phyloP scores from a whole-genome alignment of 192 early-diverging fungal genomes.

The Mortierella alpina region DNA sequence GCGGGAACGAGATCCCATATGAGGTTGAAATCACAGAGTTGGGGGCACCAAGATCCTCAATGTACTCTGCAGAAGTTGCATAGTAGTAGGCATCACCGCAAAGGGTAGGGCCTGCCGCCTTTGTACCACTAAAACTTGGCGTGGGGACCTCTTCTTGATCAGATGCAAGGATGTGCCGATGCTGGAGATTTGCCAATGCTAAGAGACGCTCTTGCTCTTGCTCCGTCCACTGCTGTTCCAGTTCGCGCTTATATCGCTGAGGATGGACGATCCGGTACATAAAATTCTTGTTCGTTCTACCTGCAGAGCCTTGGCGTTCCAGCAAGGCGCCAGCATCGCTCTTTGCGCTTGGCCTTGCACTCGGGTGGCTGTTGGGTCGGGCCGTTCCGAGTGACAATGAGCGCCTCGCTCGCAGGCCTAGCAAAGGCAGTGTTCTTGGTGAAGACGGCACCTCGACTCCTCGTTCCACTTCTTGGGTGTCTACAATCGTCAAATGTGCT shows the following conservation, averaged over 20 bases:
- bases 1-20: constrained; percentile 31
- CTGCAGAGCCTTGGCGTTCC: constrained; percentile 8
- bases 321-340: neutral
- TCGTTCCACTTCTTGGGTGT: no score
- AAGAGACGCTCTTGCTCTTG: constrained; percentile 32
- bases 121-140: neutral
- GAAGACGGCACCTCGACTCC: neutral
- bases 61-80: constrained; percentile 41
- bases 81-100: constrained; percentile 38
- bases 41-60: constrained; percentile 36
- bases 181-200: constrained; percentile 26
- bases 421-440: constrained; percentile 12
- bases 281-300: constrained; percentile 24
- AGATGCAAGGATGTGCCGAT: constrained; percentile 9
- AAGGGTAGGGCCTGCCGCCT: constrained; percentile 1
- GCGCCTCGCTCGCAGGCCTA: constrained; percentile 17
- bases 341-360: neutral
- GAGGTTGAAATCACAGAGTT: constrained; percentile 50
- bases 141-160: neutral
- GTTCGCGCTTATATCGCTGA: constrained; percentile 46
- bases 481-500: neutral
- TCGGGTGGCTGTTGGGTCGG: neutral
- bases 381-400: constrained; percentile 22
- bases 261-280: constrained; percentile 51
- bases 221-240: constrained; percentile 28